Percentiles rank a stretch among this genome's conserved stretches.
These are phyloP conservation scores for Phytophthora colocasiae DNA, from an alignment of 352 stramenopile genomes.

Conservation along the genomic window DNA sequence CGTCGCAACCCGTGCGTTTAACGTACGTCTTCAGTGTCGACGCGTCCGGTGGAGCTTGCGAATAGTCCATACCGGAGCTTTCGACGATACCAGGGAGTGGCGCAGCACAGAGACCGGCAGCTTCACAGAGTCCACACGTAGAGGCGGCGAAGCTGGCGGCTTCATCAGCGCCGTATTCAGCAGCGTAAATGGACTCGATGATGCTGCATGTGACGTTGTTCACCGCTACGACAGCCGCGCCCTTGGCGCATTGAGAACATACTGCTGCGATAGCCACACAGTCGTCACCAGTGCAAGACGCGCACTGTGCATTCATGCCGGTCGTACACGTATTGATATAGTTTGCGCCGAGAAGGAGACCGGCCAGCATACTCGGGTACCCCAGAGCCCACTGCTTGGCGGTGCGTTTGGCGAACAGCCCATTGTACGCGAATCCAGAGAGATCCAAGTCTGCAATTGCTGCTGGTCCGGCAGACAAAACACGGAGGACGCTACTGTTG, in stretches of 20 bases:
- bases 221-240: slow-evolving; percentile 41
- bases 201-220: slow-evolving; percentile 54
- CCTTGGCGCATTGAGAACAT: slow-evolving; percentile 49
- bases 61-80: slow-evolving; percentile 67
- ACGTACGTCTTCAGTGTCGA: slow-evolving; percentile 52
- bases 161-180: slow-evolving; percentile 43
- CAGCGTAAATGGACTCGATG: slow-evolving; percentile 53
- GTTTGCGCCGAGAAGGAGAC: slow-evolving; percentile 58
- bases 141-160: slow-evolving; percentile 37
- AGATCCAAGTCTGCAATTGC: slow-evolving; percentile 54
- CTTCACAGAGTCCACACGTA: slow-evolving; percentile 56
- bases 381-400: slow-evolving; percentile 72
- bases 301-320: slow-evolving; percentile 51
- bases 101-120: slow-evolving; percentile 63
- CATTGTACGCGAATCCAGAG: slow-evolving; percentile 79
- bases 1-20: slow-evolving; percentile 76
- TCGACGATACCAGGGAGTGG: slow-evolving; percentile 66
- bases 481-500: slow-evolving; percentile 45
- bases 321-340: slow-evolving; percentile 54
- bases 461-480: slow-evolving; percentile 37
- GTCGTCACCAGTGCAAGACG: slow-evolving; percentile 39
- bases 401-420: slow-evolving; percentile 63
- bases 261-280: slow-evolving; percentile 44
- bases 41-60: slow-evolving; percentile 36
- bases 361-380: slow-evolving; percentile 74